Conservation (phyloP, 148 eudicot species). For the Rhododendron vialii region DNA sequence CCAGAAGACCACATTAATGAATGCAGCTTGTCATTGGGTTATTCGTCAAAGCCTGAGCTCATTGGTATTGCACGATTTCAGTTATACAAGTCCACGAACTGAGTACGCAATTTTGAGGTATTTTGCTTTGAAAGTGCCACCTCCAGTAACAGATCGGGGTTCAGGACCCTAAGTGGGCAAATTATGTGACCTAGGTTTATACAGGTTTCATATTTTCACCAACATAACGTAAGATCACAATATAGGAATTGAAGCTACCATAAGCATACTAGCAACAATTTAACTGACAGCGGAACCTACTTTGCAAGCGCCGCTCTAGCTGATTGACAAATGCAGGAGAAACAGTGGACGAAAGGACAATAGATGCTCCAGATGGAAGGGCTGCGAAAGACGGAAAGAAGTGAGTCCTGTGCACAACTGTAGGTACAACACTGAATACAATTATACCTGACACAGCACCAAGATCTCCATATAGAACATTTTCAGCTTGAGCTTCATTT, state of each 20-base stretch:
- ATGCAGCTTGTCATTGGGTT: neutral
- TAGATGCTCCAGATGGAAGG: conserved; percentile 73
- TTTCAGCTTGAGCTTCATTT: conserved; percentile 96
- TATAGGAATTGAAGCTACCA: neutral
- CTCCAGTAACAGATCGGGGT: neutral
- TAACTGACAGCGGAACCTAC: conserved; percentile 34
- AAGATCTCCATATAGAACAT: conserved; percentile 75
- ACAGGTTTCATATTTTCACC: neutral
- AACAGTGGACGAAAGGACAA: conserved; percentile 88
- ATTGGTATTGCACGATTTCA: neutral
- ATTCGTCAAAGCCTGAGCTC: neutral
- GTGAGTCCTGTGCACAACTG: conserved; percentile 15
- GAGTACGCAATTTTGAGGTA: neutral
- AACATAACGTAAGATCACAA: neutral
- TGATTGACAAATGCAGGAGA: conserved; percentile 85
- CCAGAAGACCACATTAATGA: neutral
- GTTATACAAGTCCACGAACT: neutral
- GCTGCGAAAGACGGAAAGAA: conserved; percentile 32
- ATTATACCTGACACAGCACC: conserved; percentile 82
- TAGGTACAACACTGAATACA: neutral
- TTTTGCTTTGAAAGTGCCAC: neutral
- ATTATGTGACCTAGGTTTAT: neutral
- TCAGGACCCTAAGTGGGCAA: neutral
- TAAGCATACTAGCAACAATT: neutral
- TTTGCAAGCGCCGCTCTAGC: conserved; percentile 70